These are phyloP conservation scores for Candida glucosophila DNA, from an alignment of 1,139 yeast species.

Conservation along the genomic window DNA sequence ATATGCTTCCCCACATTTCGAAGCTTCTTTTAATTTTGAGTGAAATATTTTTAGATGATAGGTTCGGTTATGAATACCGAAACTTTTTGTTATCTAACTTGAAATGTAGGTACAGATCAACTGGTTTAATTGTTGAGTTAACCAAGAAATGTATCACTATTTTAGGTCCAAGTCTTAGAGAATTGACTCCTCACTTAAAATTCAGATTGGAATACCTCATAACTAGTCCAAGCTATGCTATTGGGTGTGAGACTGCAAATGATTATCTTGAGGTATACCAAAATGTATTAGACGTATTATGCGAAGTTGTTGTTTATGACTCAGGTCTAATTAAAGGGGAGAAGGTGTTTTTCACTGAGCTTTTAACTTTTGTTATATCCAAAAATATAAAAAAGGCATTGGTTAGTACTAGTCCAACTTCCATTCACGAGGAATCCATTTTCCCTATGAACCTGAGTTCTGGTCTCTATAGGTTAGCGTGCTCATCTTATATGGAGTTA, in stretches of 20 bases:
- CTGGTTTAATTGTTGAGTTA: constrained; percentile 16
- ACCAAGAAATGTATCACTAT: constrained; percentile 25
- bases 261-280: constrained; percentile 21
- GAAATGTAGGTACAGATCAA: constrained; percentile 19
- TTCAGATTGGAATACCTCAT: constrained; percentile 20
- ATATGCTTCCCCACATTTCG: constrained; percentile 41
- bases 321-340: constrained; percentile 25
- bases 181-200: constrained; percentile 13
- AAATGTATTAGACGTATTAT: constrained; percentile 22
- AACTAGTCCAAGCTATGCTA: constrained; percentile 21
- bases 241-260: constrained; percentile 21
- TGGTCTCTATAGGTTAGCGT: constrained; percentile 27
- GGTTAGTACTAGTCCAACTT: constrained; percentile 25
- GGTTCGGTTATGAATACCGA: constrained; percentile 36
- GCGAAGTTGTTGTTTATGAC: constrained; percentile 35
- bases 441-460: constrained; percentile 35
- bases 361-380: constrained; percentile 24
- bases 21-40: constrained; percentile 37
- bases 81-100: constrained; percentile 21
- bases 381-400: constrained; percentile 32
- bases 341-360: constrained; percentile 20
- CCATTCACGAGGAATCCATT: constrained; percentile 22
- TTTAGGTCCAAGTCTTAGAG: constrained; percentile 32
- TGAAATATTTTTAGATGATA: constrained; percentile 35
- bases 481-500: constrained; percentile 31